A percentile compares a stretch with the other conserved stretches of the same genome.
Conservation (phyloP, 208 protist genomes). For the Trypanosoma mega region DNA sequence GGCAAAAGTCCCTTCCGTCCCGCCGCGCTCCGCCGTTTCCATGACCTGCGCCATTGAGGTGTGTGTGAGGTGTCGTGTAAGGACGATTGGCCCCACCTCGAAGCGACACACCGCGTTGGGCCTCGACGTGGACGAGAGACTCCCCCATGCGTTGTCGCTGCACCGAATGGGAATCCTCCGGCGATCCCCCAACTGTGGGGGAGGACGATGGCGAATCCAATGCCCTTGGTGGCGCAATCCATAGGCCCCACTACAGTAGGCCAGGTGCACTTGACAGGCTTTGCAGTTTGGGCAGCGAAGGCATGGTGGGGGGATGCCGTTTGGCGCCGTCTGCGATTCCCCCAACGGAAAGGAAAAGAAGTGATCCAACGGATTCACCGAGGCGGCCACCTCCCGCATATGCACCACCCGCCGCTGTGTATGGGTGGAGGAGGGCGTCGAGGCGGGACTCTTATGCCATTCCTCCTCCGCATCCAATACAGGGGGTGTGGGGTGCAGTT, state of each 20-base stretch:
- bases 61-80: slow-evolving; percentile 18
- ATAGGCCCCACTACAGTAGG: slow-evolving; percentile 32
- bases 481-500: too few relatives aligned
- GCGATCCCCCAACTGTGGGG: slow-evolving; percentile 2
- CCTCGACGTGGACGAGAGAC: neutral
- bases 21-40: slow-evolving; percentile 14
- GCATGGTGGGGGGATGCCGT: slow-evolving; percentile 2
- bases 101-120: slow-evolving; percentile 20
- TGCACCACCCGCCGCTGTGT: neutral
- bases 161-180: slow-evolving; percentile 16
- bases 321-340: neutral
- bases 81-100: slow-evolving; percentile 21
- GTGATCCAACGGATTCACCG: slow-evolving; percentile 13
- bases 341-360: slow-evolving; percentile 20
- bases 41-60: slow-evolving; percentile 2
- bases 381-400: slow-evolving; percentile 8
- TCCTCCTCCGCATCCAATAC: too few relatives aligned
- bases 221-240: slow-evolving; percentile 23
- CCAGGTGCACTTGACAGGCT: slow-evolving; percentile 27
- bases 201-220: slow-evolving; percentile 20
- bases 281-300: slow-evolving; percentile 31
- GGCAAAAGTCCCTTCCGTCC: slow-evolving; percentile 14
- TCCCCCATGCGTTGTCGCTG: too few relatives aligned
- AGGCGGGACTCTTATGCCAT: neutral
- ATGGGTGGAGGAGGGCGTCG: neutral